phyloP scores from a whole-genome alignment of 2,329 filamentous ascomycete genomes.

The Arthroderma sp. region DNA sequence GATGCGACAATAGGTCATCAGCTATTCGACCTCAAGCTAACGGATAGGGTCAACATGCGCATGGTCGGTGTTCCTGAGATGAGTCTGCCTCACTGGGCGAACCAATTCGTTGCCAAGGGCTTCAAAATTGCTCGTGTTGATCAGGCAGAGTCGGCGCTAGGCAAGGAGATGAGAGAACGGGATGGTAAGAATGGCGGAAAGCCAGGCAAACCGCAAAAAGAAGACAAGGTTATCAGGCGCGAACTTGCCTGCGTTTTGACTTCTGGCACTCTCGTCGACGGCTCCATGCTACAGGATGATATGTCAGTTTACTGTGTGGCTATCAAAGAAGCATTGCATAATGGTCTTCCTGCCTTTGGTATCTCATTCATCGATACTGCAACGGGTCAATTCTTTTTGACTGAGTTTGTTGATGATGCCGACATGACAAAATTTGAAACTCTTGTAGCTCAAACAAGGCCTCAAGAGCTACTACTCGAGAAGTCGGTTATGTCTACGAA shows the following conservation, averaged over 20 bases:
- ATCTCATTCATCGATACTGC: slow-evolving; percentile 91
- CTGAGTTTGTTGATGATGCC: slow-evolving; percentile 79
- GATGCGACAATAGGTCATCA: slow-evolving; percentile 95
- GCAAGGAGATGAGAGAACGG: slow-evolving; percentile 97
- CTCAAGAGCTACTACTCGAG: slow-evolving; percentile 78
- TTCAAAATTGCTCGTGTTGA: slow-evolving; percentile 95
- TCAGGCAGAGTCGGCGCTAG: slow-evolving; percentile 88
- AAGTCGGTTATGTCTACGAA: slow-evolving; percentile 80
- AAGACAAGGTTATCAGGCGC: slow-evolving; percentile 84
- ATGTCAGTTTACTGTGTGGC: slow-evolving; percentile 94
- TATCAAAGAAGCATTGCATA: slow-evolving; percentile 64
- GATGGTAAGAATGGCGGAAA: slow-evolving; percentile 39
- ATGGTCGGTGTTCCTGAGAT: slow-evolving; percentile 98
- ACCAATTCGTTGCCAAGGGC: slow-evolving; percentile 95
- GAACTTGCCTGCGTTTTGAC: slow-evolving; percentile 87
- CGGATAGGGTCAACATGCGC: slow-evolving; percentile 96
- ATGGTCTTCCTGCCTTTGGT: slow-evolving; percentile 72
- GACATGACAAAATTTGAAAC: slow-evolving; percentile 97
- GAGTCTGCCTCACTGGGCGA: slow-evolving; percentile 92
- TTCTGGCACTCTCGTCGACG: slow-evolving; percentile 83
- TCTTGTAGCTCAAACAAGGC: slow-evolving; percentile 80
- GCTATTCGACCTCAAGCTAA: slow-evolving; percentile 93
- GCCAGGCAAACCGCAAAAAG: slow-evolving; percentile 47
- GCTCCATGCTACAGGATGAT: slow-evolving; percentile 92
- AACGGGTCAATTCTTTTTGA: slow-evolving; percentile 88